phyloP scores from a whole-genome alignment of 371 early-diverging fungal genomes.

The Phascolomyces articulosus region DNA sequence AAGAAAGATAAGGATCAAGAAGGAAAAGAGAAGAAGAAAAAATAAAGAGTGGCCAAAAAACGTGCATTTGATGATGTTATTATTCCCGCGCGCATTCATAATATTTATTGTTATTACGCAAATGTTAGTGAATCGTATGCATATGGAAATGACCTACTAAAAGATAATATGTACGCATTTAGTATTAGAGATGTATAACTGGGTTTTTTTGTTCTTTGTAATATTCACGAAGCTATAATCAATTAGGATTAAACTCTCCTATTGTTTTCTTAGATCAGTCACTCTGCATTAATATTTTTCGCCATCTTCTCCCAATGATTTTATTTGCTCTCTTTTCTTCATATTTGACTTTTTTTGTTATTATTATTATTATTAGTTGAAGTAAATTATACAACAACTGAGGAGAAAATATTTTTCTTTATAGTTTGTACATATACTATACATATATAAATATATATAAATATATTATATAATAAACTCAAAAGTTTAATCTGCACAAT shows the following conservation, averaged over 20 bases:
- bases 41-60: constrained; percentile 4
- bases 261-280: no score
- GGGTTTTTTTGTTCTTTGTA: no score
- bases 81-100: not conserved
- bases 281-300: no score
- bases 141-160: no score
- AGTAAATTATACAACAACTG: not conserved
- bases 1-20: not conserved
- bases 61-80: not conserved
- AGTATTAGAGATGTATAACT: no score
- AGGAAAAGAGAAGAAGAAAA: constrained; percentile 9
- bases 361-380: not conserved
- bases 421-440: not conserved
- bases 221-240: no score
- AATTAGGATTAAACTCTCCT: no score
- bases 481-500: constrained; percentile 1
- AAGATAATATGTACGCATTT: no score
- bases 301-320: no score
- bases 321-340: no score
- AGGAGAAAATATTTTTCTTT: not conserved
- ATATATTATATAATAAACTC: not conserved
- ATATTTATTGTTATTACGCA: constrained; percentile 8
- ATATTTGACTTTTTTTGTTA: not conserved
- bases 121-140: no score
- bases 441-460: no score